These are phyloP conservation scores for Crithidia fasciculata DNA, from an alignment of 208 protist species.

Conservation along the genomic window DNA sequence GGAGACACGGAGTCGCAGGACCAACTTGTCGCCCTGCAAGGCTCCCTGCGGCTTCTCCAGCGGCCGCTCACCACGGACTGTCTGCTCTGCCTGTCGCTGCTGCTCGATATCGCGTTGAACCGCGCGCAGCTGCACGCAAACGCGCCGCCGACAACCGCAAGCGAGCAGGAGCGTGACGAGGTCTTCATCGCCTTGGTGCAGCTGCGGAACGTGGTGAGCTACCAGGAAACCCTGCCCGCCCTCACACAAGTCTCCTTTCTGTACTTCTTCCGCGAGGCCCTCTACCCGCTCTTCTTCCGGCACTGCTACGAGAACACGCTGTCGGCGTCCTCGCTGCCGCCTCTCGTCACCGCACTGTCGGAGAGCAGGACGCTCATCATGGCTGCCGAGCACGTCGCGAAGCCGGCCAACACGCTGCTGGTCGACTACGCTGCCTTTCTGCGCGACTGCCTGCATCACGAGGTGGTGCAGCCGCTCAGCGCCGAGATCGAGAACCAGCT, in stretches of 20 bases:
- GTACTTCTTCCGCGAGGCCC: slow-evolving; percentile 85
- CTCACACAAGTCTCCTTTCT: slow-evolving; percentile 88
- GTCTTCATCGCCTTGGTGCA: slow-evolving; percentile 67
- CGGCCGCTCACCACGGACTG: slow-evolving; percentile 60
- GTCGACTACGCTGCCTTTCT: slow-evolving; percentile 64
- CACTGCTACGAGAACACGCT: slow-evolving; percentile 77
- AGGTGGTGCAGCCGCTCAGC: slow-evolving; percentile 78
- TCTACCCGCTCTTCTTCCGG: slow-evolving; percentile 87
- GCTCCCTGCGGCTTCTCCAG: slow-evolving; percentile 74
- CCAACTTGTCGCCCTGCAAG: slow-evolving; percentile 60
- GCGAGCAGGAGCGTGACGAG: slow-evolving; percentile 59
- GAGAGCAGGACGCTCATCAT: slow-evolving; percentile 58
- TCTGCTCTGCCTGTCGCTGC: slow-evolving; percentile 60
- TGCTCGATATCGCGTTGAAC: slow-evolving; percentile 70
- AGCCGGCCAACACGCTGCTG: slow-evolving; percentile 36
- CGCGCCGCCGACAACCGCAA: slow-evolving; percentile 16
- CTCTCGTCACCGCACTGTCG: slow-evolving; percentile 75
- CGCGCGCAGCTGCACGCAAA: slow-evolving; percentile 23
- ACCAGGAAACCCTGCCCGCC: slow-evolving; percentile 49
- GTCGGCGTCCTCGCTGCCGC: slow-evolving; percentile 62
- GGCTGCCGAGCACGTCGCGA: slow-evolving; percentile 32
- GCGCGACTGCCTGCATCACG: slow-evolving; percentile 46
- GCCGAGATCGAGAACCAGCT: slow-evolving; percentile 95
- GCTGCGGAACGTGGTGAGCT: slow-evolving; percentile 70
- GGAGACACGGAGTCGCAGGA: slow-evolving; percentile 31